Evolutionary conservation across 257 asterid genomes (phyloP).

Genomic region (Solanum pennellii): DNA sequence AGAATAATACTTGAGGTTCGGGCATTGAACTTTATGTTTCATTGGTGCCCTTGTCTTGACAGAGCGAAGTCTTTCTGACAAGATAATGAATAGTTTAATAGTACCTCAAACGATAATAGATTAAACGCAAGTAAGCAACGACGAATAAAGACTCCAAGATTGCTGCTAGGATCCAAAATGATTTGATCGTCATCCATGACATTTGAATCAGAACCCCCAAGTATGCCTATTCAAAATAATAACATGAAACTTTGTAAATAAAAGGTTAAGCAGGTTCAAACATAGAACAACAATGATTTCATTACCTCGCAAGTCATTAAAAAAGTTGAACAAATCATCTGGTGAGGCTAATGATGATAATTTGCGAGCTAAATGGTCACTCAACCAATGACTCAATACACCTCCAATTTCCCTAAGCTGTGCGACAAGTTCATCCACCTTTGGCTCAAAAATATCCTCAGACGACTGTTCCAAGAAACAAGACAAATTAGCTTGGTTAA

Average conservation of each 20-base stretch:
- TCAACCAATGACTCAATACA: constrained; percentile 56
- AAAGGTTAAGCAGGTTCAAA: background rate
- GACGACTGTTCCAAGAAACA: constrained; percentile 32
- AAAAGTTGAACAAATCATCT: constrained; percentile 82
- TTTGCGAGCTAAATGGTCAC: constrained; percentile 46
- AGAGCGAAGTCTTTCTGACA: background rate
- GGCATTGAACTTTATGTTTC: background rate
- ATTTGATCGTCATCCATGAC: constrained; percentile 83
- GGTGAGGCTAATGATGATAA: constrained; percentile 59
- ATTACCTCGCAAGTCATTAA: constrained; percentile 68
- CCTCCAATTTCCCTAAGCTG: constrained; percentile 58
- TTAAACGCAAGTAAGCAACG: constrained; percentile 80
- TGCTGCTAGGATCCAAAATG: constrained; percentile 79
- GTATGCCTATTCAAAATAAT: constrained; percentile 37
- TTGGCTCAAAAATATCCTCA: constrained; percentile 72
- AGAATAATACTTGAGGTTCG: background rate
- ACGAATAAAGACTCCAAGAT: constrained; percentile 65
- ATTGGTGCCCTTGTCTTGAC: background rate
- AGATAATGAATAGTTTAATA: background rate
- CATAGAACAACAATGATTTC: background rate
- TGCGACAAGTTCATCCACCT: constrained; percentile 50
- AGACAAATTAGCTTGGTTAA: background rate
- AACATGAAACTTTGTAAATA: background rate
- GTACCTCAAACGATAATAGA: constrained; percentile 85
- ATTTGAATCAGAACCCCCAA: constrained; percentile 55